These are phyloP conservation scores for Thermochaetoides dissita DNA, from an alignment of 2,329 filamentous ascomycete species.

Conservation along the genomic window DNA sequence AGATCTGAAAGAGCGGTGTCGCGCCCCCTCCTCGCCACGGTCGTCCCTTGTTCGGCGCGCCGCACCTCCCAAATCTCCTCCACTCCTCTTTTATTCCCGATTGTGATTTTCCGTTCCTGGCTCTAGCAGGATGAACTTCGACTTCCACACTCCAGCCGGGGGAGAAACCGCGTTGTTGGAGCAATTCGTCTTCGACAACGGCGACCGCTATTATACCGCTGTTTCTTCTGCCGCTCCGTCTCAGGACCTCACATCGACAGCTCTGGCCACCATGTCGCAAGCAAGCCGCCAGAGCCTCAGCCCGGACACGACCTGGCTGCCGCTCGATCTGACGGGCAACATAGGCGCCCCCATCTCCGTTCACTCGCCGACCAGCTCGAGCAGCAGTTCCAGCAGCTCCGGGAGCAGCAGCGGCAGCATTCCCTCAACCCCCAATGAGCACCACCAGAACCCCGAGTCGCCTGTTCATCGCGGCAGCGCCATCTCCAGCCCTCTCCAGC, in stretches of 20 bases:
- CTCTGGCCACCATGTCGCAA: constrained; percentile 25
- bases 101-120: constrained; percentile 16
- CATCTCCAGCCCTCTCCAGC: constrained; percentile 38
- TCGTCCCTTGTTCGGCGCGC: constrained; percentile 19
- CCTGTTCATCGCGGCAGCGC: constrained; percentile 31
- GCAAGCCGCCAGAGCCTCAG: constrained; percentile 25
- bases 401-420: constrained; percentile 35
- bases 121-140: constrained; percentile 39
- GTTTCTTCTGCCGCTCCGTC: constrained; percentile 23
- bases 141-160: constrained; percentile 37
- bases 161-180: constrained; percentile 45
- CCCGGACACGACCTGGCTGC: constrained; percentile 32
- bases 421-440: constrained; percentile 10
- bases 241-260: constrained; percentile 22
- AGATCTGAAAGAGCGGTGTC: constrained; percentile 33
- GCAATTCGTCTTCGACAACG: constrained; percentile 43
- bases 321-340: constrained; percentile 32
- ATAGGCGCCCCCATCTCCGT: constrained; percentile 20
- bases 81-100: constrained; percentile 21
- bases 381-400: constrained; percentile 35
- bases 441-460: constrained; percentile 35
- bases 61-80: constrained; percentile 32
- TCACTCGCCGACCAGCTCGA: constrained; percentile 26
- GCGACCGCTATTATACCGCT: constrained; percentile 38
- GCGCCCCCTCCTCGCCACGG: constrained; percentile 10